Percentiles rank a stretch among this genome's conserved stretches.
Evolutionary conservation across 2,329 filamentous ascomycete species (phyloP).

Genomic region (Aphanoascus verrucosus): DNA sequence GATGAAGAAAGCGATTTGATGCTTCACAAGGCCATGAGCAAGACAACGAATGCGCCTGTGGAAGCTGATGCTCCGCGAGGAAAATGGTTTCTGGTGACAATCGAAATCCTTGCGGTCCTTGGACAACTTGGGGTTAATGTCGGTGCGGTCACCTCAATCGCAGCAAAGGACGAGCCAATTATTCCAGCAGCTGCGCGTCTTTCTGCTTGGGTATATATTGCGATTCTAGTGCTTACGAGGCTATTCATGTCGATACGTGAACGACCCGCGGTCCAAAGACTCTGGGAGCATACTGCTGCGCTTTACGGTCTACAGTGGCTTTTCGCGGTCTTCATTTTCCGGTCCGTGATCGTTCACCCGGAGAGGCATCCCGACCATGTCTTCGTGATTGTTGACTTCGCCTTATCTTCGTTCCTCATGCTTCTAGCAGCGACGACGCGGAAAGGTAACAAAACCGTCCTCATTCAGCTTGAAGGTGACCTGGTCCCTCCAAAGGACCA

Average conservation of each 20-base stretch:
- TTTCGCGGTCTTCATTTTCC: conserved; percentile 64
- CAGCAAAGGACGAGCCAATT: conserved; percentile 50
- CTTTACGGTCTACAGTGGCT: conserved; percentile 80
- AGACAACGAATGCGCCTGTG: conserved; percentile 39
- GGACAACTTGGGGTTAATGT: conserved; percentile 61
- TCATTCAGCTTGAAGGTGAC: conserved; percentile 79
- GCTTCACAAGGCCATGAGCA: conserved; percentile 45
- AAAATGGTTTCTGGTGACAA: conserved; percentile 56
- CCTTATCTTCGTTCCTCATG: conserved; percentile 61
- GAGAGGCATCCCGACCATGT: conserved; percentile 51
- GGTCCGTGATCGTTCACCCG: conserved; percentile 72
- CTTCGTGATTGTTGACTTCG: conserved; percentile 63
- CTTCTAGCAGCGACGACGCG: conserved; percentile 68
- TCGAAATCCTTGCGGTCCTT: conserved; percentile 66
- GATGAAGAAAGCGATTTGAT: conserved; percentile 43
- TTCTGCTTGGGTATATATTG: conserved; percentile 68
- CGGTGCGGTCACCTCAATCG: conserved; percentile 49
- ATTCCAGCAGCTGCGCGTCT: conserved; percentile 57
- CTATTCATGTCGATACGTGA: conserved; percentile 51
- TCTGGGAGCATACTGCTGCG: conserved; percentile 87
- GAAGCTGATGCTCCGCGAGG: conserved; percentile 66
- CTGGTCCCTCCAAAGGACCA: conserved; percentile 81
- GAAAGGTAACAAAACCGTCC: conserved; percentile 81
- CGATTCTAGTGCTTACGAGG: conserved; percentile 61
- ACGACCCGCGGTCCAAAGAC: conserved; percentile 55